Base-by-base conservation (phyloP, 176 grass and related monocot genomes). In the Phoenix roebelenii region DNA sequence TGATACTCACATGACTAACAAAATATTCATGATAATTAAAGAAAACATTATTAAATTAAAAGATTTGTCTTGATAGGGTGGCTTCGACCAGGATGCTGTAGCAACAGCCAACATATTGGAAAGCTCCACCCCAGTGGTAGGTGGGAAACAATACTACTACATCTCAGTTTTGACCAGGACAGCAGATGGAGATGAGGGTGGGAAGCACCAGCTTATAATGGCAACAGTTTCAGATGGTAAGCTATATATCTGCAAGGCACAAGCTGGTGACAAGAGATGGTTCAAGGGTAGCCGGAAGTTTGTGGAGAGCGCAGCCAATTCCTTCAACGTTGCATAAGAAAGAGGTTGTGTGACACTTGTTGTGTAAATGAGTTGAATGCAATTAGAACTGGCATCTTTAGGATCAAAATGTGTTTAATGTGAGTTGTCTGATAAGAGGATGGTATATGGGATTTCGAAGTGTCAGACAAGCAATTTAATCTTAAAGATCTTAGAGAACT, bases 211-310 rank as follows among this genome's bases (percentile, higher is more conserved):
- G 71, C 63, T 95, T 30, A 85, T 95, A 61, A 82, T 60, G 0
- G 84, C 89, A 18, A 95, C 81, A 56, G 84, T 95, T 35, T 64
- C 71, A 6, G 81, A 85, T 32, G 89, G 89, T 26, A 95, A 95
- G 75, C 79, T 95, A 61, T 95, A 85, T 81, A 75, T 95, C 67
- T 95, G 89, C 89, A 95, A 95, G 85, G 89, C 89, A 63, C 89
- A 95, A 77, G 89, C 89, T 25, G 89, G 89, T 7, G 89, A 95
- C 78, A 95, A 95, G 84, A 79, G 89, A 79, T 95, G 89, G 89
- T 95, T 95, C 85, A 95, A 95, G 82, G 89, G 89, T 10, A 85
- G 82, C 15, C 82, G 76, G 68, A 95, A 88, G 85, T 87, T 78
- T 56, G 89, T 95, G 55, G 89, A 95, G 84, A 95, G 64, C 55